Percentiles rank a stretch among this genome's conserved stretches.
Evolutionary conservation across 2,329 filamentous ascomycete species (phyloP).

Genomic region (Harringtonia aguacate): DNA sequence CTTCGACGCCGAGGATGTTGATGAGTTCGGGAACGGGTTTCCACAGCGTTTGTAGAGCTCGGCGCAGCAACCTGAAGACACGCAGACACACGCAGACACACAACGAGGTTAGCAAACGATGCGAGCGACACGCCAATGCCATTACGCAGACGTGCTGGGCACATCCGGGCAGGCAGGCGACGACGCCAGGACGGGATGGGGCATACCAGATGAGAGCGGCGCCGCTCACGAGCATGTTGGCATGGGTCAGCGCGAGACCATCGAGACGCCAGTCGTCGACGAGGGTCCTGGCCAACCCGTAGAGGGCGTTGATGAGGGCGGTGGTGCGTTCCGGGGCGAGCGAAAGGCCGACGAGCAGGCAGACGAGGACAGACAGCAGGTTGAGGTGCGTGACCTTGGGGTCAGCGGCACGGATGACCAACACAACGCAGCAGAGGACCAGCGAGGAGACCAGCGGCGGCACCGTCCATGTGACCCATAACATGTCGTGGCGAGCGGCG

Average conservation of each 20-base stretch:
- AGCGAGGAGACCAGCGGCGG: conserved; percentile 30
- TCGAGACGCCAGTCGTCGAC: conserved; percentile 33
- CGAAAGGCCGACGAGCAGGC: conserved; percentile 29
- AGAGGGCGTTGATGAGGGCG: conserved; percentile 23
- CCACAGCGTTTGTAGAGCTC: conserved; percentile 79
- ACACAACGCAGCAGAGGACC: conserved; percentile 29
- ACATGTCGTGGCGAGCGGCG: conserved; percentile 28
- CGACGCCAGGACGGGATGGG: not conserved
- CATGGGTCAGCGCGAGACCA: conserved; percentile 35
- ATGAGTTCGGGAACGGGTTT: conserved; percentile 89
- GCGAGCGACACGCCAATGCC: too few species aligned
- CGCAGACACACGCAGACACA: too few species aligned
- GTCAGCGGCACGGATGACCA: conserved; percentile 34
- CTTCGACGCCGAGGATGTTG: conserved; percentile 83
- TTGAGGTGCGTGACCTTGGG: conserved; percentile 31
- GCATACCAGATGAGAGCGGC: conserved; percentile 41
- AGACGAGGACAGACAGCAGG: conserved; percentile 28
- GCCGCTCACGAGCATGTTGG: conserved; percentile 44
- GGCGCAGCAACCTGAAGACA: conserved; percentile 64
- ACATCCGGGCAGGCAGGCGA: not conserved
- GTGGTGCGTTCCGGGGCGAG: conserved; percentile 28
- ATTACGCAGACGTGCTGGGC: too few species aligned
- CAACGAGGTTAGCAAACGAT: too few species aligned
- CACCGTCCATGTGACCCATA: conserved; percentile 37
- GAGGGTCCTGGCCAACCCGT: conserved; percentile 20